A percentile compares a stretch with the other conserved stretches of the same genome.
phyloP scores from a whole-genome alignment of 352 stramenopile species.

The Globisporangium irregulare region DNA sequence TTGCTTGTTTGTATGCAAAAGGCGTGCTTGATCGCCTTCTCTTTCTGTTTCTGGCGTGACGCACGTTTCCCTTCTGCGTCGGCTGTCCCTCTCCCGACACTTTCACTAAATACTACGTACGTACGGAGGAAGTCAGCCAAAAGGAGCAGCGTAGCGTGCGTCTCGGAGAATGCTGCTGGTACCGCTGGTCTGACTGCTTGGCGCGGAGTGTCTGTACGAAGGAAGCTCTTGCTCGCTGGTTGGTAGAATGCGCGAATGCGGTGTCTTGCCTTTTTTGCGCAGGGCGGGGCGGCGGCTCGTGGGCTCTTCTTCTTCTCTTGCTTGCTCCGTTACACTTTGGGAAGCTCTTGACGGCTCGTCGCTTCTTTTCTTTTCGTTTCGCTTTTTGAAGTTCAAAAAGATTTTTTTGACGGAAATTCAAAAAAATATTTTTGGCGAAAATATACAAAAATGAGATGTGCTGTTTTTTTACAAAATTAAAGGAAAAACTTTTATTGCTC shows the following conservation, averaged over 20 bases:
- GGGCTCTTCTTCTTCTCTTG: background rate
- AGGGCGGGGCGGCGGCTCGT: background rate
- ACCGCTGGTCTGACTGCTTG: background rate
- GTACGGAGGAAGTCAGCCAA: constrained; percentile 9
- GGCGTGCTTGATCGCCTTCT: background rate
- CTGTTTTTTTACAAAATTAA: background rate
- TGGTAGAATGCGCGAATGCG: constrained; percentile 4
- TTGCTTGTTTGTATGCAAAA: background rate
- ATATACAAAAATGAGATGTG: background rate
- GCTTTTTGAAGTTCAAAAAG: background rate
- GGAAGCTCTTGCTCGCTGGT: background rate
- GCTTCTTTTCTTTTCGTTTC: background rate
- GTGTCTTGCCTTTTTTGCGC: background rate
- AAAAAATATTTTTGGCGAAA: background rate
- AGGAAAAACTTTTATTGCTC: too few relatives aligned
- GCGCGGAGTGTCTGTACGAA: background rate
- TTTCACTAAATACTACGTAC: background rate
- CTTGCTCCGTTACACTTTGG: constrained; percentile 9
- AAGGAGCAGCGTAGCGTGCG: constrained; percentile 6
- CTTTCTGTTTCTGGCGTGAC: constrained; percentile 11
- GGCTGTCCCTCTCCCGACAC: constrained; percentile 2
- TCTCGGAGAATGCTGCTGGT: background rate
- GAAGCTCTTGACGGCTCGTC: background rate
- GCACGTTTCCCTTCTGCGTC: background rate
- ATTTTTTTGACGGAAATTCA: background rate